These are phyloP conservation scores for Skeletonema marinoi DNA, from an alignment of 108 stramenopile genomes.

Conservation along the genomic window DNA sequence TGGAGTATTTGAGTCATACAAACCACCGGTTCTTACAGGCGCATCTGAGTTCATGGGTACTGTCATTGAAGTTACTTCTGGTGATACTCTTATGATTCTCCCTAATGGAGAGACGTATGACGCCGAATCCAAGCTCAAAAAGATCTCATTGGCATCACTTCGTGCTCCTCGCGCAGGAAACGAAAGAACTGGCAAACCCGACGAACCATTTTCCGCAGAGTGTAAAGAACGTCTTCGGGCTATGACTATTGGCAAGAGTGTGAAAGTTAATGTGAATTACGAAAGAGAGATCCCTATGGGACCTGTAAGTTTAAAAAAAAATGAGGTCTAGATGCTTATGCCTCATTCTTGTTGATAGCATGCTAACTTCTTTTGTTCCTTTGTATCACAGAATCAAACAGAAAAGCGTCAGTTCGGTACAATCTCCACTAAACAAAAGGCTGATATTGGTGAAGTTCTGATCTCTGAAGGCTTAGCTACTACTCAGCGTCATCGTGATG, in stretches of 20 bases:
- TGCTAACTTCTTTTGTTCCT: neutral
- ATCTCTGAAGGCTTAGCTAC: conserved; percentile 91
- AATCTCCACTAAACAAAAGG: conserved; percentile 73
- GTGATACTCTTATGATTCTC: conserved; percentile 89
- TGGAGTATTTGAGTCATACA: conserved; percentile 82
- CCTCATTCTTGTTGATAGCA: too few relatives aligned
- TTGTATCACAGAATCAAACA: conserved; percentile 30
- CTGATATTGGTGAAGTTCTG: conserved; percentile 83
- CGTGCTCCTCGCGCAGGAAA: conserved; percentile 93
- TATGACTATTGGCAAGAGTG: conserved; percentile 82
- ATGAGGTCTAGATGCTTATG: neutral
- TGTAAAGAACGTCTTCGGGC: conserved; percentile 92
- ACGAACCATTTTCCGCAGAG: conserved; percentile 91
- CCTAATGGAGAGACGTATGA: conserved; percentile 80
- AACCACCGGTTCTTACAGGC: conserved; percentile 69
- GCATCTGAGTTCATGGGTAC: conserved; percentile 83
- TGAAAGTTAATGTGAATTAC: conserved; percentile 91
- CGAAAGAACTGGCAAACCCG: conserved; percentile 68
- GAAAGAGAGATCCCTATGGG: conserved; percentile 93
- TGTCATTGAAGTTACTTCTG: conserved; percentile 92
- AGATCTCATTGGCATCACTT: conserved; percentile 91
- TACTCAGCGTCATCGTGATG: conserved; percentile 92
- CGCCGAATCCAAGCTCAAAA: conserved; percentile 72
- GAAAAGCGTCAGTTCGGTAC: conserved; percentile 88
- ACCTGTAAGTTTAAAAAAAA: conserved; percentile 19